Conservation (phyloP, 768 basidiomycete species). For the Asterophora parasitica region DNA sequence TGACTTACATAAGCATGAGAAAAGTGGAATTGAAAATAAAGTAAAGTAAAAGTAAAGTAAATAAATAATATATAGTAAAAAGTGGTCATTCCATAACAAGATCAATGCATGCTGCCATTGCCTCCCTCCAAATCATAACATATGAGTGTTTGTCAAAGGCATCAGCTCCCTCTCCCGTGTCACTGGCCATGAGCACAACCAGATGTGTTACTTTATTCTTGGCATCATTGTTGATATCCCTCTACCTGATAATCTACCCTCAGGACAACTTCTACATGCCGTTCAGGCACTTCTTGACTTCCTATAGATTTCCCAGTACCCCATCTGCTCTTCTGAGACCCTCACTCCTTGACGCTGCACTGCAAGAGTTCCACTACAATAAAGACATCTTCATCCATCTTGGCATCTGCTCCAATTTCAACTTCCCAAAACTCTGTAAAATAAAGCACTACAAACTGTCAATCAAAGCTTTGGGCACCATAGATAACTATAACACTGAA, state of each 20-base stretch:
- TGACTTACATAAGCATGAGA: too few relatives aligned
- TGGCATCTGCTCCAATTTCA: conserved; percentile 29
- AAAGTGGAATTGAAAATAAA: too few relatives aligned
- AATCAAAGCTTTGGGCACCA: conserved; percentile 29
- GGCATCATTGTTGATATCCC: conserved; percentile 24
- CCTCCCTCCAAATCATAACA: conserved; percentile 30
- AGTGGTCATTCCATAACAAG: too few relatives aligned
- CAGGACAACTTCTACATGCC: conserved; percentile 18
- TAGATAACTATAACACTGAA: conserved; percentile 37
- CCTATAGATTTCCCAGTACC: conserved; percentile 31
- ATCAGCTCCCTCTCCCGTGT: conserved; percentile 27
- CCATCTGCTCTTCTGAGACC: conserved; percentile 23
- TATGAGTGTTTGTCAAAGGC: conserved; percentile 31
- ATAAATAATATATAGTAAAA: too few relatives aligned
- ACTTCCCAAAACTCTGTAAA: conserved; percentile 36
- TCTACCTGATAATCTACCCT: conserved; percentile 7
- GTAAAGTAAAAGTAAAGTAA: too few relatives aligned
- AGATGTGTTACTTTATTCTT: conserved; percentile 28
- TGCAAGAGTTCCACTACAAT: conserved; percentile 31
- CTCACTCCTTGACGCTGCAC: conserved; percentile 23
- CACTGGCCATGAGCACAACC: conserved; percentile 30
- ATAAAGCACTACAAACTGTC: conserved; percentile 26
- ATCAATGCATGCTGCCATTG: conserved; percentile 30
- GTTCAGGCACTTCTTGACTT: conserved; percentile 34
- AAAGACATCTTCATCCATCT: conserved; percentile 32